A percentile compares a stretch with the other conserved stretches of the same genome.
phyloP scores from a whole-genome alignment of 2,329 filamentous ascomycete species.

The Exophiala bonariae region DNA sequence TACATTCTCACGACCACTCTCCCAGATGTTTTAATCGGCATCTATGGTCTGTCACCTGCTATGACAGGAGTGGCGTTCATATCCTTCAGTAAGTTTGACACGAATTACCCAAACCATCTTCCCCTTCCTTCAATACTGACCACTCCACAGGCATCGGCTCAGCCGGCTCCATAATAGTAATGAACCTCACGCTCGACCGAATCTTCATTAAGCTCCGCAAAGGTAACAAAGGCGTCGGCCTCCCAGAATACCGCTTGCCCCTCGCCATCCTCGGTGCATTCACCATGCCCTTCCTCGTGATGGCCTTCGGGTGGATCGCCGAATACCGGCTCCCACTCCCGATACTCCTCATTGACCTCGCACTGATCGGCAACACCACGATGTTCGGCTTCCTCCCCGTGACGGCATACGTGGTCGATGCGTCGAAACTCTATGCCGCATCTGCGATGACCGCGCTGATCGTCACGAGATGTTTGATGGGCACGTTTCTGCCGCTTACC shows the following conservation, averaged over 20 bases:
- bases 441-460: slow-evolving; percentile 30
- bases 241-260: slow-evolving; percentile 46
- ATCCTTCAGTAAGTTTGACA: slow-evolving; percentile 16
- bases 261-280: slow-evolving; percentile 49
- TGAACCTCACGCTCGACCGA: slow-evolving; percentile 24
- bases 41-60: slow-evolving; percentile 31
- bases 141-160: slow-evolving; percentile 27
- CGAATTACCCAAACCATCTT: not conserved
- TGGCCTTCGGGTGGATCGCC: slow-evolving; percentile 26
- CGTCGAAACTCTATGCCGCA: slow-evolving; percentile 43
- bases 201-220: slow-evolving; percentile 31
- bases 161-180: slow-evolving; percentile 23
- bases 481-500: slow-evolving; percentile 29
- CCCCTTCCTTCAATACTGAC: not conserved
- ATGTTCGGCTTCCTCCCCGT: slow-evolving; percentile 24
- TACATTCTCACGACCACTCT: slow-evolving; percentile 45
- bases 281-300: slow-evolving; percentile 26
- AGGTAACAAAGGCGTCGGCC: slow-evolving; percentile 33
- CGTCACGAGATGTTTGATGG: slow-evolving; percentile 26
- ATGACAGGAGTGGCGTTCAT: slow-evolving; percentile 31
- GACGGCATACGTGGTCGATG: slow-evolving; percentile 29
- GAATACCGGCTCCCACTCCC: slow-evolving; percentile 18
- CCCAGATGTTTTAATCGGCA: slow-evolving; percentile 32
- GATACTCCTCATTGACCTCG: slow-evolving; percentile 17
- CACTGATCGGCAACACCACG: slow-evolving; percentile 18